phyloP scores from a whole-genome alignment of 2,329 filamentous ascomycete genomes.

The Colletotrichum lupini region DNA sequence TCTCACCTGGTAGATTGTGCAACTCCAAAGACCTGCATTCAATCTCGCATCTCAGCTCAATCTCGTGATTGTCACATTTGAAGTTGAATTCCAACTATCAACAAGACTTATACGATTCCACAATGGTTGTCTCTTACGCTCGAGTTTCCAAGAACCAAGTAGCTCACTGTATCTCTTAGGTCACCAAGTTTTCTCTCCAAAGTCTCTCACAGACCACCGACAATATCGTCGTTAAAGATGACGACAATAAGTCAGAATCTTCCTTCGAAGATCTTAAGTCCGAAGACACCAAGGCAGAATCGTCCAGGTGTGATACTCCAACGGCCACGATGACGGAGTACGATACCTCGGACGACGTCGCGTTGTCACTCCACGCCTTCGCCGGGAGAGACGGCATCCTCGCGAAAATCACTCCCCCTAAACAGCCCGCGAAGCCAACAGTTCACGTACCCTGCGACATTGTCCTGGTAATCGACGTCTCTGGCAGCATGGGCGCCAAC shows the following conservation, averaged over 20 bases:
- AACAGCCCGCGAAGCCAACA: constrained; percentile 41
- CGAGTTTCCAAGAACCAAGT: background rate
- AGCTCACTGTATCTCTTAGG: background rate
- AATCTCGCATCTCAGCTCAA: background rate
- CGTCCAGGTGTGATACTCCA: background rate
- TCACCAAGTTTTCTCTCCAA: constrained; percentile 22
- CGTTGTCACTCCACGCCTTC: constrained; percentile 52
- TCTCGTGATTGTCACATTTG: background rate
- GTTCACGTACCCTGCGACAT: constrained; percentile 66
- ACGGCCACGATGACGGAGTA: constrained; percentile 5
- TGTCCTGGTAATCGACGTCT: constrained; percentile 71
- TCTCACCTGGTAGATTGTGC: background rate
- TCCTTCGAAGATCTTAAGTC: background rate
- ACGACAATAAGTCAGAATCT: background rate
- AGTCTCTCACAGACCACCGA: background rate
- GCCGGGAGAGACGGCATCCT: constrained; percentile 52
- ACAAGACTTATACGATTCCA: background rate
- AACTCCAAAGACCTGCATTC: background rate
- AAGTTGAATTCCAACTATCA: background rate
- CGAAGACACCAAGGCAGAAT: background rate
- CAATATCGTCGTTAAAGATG: background rate
- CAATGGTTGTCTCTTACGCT: background rate
- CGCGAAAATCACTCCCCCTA: constrained; percentile 59
- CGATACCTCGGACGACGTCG: constrained; percentile 2
- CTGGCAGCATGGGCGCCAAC: constrained; percentile 62